Evolutionary conservation across 441 rosid species (phyloP).

Genomic region (Euphorbia celastroides): DNA sequence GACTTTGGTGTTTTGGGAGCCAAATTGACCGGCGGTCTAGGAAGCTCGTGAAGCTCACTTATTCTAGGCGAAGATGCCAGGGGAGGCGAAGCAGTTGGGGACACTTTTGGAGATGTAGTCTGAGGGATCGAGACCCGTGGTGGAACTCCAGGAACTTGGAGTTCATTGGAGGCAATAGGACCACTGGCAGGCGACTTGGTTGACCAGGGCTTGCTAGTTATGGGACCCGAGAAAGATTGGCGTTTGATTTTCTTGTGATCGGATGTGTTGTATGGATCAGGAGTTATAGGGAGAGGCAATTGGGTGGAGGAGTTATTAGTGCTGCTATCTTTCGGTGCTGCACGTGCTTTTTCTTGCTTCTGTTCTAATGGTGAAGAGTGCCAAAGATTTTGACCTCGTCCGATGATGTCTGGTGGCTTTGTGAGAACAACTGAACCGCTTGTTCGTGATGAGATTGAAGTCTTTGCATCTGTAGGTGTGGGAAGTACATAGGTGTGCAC

Average conservation of each 20-base stretch:
- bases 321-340: constrained; percentile 37
- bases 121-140: constrained; percentile 17
- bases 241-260: constrained; percentile 45
- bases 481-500: constrained; percentile 73
- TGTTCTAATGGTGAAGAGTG: constrained; percentile 90
- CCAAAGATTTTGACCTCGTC: constrained; percentile 46
- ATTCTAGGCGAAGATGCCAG: constrained; percentile 66
- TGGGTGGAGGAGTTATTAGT: constrained; percentile 33
- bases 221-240: constrained; percentile 74
- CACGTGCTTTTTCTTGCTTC: constrained; percentile 40
- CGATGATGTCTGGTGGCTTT: constrained; percentile 37
- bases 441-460: constrained; percentile 37
- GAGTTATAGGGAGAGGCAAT: constrained; percentile 37
- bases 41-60: constrained; percentile 92
- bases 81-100: constrained; percentile 72
- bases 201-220: constrained; percentile 44
- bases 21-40: constrained; percentile 60
- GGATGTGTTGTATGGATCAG: constrained; percentile 23
- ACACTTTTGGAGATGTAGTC: constrained; percentile 53
- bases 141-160: background rate
- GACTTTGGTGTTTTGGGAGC: background rate
- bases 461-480: constrained; percentile 58
- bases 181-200: constrained; percentile 37
- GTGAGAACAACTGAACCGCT: constrained; percentile 33
- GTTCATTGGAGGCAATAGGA: too few relatives aligned